Conservation (phyloP, 192 early-diverging fungal species). For the Podila horticola region DNA sequence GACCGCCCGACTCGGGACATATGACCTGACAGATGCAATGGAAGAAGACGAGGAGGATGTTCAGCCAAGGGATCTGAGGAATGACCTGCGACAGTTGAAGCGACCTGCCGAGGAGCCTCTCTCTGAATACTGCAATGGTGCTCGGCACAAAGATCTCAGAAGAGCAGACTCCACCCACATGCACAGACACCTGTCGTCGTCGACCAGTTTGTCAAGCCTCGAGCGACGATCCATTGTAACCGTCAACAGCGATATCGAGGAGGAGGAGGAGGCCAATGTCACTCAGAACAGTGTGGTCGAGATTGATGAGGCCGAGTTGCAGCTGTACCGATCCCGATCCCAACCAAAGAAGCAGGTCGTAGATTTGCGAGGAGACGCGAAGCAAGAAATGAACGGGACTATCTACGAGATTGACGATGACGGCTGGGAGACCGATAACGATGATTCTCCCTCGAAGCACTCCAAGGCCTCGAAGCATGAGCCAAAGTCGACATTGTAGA, state of each 20-base stretch:
- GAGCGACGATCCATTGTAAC: neutral
- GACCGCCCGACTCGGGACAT: neutral
- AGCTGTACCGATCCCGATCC: neutral
- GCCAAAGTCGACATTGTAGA: neutral
- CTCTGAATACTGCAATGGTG: constrained; percentile 15
- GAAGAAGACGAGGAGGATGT: neutral
- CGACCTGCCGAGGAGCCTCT: constrained; percentile 8
- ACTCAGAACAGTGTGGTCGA: neutral
- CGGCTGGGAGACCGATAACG: constrained; percentile 48
- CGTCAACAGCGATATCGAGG: neutral
- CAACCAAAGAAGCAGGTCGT: neutral
- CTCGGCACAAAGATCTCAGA: constrained; percentile 2
- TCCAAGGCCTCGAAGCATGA: neutral
- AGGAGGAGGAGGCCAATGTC: neutral
- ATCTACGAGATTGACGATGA: constrained; percentile 19
- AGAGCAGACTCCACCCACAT: constrained; percentile 7
- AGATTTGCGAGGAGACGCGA: neutral
- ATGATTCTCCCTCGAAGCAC: constrained; percentile 24
- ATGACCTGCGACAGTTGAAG: constrained; percentile 13
- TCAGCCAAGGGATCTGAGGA: neutral
- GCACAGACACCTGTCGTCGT: neutral
- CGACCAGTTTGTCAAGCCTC: neutral
- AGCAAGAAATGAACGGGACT: neutral
- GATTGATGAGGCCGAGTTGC: neutral
- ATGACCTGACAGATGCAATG: neutral